These are phyloP conservation scores for Fusarium sarcochroum DNA, from an alignment of 2,329 filamentous ascomycete genomes.

Conservation along the genomic window DNA sequence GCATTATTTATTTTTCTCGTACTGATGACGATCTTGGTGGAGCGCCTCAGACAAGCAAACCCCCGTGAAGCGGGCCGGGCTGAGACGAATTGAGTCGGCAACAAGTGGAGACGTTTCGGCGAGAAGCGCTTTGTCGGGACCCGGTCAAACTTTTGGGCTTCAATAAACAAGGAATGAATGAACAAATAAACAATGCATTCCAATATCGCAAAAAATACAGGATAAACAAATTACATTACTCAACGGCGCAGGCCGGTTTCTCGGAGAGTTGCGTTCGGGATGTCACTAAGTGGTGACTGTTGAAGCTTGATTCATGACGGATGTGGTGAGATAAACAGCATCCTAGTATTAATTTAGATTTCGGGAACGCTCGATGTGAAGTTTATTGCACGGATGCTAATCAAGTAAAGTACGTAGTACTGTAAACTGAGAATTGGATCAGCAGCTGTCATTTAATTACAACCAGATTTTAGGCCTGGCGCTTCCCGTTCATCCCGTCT, in stretches of 20 bases:
- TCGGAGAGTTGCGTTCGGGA: conserved; percentile 19
- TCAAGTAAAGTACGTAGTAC: not conserved
- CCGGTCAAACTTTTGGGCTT: conserved; percentile 19
- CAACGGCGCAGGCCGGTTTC: conserved; percentile 4
- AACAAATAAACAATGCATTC: conserved; percentile 14
- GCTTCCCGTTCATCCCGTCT: conserved; percentile 30
- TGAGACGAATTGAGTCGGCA: conserved; percentile 41
- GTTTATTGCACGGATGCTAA: not conserved
- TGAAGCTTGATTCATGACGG: conserved; percentile 1
- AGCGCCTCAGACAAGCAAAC: conserved; percentile 31
- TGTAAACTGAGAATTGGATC: conserved; percentile 24
- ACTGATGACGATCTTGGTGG: conserved; percentile 23
- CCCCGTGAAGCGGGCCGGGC: conserved; percentile 18
- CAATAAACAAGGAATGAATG: conserved; percentile 10
- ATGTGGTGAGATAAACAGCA: conserved; percentile 5
- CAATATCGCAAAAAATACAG: not conserved
- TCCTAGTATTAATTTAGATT: conserved; percentile 3
- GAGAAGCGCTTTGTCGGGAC: conserved; percentile 20
- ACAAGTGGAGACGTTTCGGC: conserved; percentile 38
- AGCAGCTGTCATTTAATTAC: conserved; percentile 6
- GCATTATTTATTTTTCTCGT: conserved; percentile 12
- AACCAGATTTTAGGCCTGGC: conserved; percentile 19
- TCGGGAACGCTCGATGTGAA: conserved; percentile 4
- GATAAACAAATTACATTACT: not conserved
- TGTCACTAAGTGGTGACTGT: conserved; percentile 11